Percentiles rank a stretch among this genome's conserved stretches.
Evolutionary conservation across 2,329 filamentous ascomycete species (phyloP).

Genomic region (Mollisia scopiformis): DNA sequence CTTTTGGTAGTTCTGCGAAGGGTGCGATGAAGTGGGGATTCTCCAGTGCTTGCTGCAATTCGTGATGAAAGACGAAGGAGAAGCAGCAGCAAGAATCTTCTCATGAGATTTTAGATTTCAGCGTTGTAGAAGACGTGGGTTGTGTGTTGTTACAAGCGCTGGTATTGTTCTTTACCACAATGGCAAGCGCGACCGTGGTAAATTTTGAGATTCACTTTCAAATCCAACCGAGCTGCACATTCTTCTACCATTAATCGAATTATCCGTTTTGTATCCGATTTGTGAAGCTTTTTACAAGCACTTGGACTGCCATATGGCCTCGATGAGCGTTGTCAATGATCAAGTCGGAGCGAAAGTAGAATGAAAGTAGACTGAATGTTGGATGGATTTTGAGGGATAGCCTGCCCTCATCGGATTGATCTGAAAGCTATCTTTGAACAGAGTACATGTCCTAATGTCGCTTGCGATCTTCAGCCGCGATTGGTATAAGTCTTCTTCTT

Average conservation of each 20-base stretch:
- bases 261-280: background rate
- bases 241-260: background rate
- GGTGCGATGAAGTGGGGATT: background rate
- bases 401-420: too few species aligned
- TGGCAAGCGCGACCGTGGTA: background rate
- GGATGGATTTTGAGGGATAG: too few species aligned
- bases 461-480: too few species aligned
- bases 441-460: too few species aligned
- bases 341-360: too few species aligned
- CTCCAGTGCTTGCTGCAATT: background rate
- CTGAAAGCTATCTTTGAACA: background rate
- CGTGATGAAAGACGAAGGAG: background rate
- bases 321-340: background rate
- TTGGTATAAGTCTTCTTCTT: too few species aligned
- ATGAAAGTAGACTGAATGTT: too few species aligned
- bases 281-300: background rate
- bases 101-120: background rate
- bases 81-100: too few species aligned
- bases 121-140: background rate
- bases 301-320: background rate
- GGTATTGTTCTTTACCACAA: background rate
- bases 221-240: background rate
- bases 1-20: background rate
- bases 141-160: background rate
- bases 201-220: background rate